These are phyloP conservation scores for Carpinus fangiana DNA, from an alignment of 306 rosid species.

Conservation along the genomic window DNA sequence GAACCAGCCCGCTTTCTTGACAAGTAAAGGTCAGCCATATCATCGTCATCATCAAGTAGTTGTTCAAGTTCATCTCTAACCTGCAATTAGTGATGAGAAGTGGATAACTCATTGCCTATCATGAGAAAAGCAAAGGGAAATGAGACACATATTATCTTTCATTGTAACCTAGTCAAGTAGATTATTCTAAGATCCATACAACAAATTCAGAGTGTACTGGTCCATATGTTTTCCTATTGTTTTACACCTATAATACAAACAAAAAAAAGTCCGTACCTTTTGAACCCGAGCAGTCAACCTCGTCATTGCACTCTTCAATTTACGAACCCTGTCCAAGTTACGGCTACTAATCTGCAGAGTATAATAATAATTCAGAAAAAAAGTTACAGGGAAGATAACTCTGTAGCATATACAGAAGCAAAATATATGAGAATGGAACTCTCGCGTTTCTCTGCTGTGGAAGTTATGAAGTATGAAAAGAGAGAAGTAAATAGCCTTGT, in stretches of 20 bases:
- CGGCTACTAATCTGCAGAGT: constrained; percentile 82
- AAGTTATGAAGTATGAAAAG: too few species aligned
- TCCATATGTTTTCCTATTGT: neutral
- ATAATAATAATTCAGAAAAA: constrained; percentile 20
- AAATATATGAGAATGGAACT: neutral
- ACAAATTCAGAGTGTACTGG: neutral
- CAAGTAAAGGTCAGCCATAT: constrained; percentile 95
- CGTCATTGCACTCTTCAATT: constrained; percentile 95
- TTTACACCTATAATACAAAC: too few species aligned
- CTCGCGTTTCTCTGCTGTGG: too few species aligned
- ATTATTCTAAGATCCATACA: neutral
- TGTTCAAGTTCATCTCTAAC: constrained; percentile 95
- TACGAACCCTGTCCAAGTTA: constrained; percentile 96
- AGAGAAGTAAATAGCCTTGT: too few species aligned
- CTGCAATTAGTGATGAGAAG: constrained; percentile 32
- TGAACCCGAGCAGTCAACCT: constrained; percentile 97
- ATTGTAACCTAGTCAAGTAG: constrained; percentile 17
- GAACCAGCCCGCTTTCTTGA: constrained; percentile 73
- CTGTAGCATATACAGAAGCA: neutral
- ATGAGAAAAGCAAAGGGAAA: constrained; percentile 10
- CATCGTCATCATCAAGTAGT: constrained; percentile 90
- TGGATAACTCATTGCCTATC: neutral
- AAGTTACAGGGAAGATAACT: neutral
- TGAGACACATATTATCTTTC: constrained; percentile 7
- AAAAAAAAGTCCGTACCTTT: constrained; percentile 56